These are phyloP conservation scores for Aspergillus amoenus DNA, from an alignment of 2,329 filamentous ascomycete species.

Conservation along the genomic window DNA sequence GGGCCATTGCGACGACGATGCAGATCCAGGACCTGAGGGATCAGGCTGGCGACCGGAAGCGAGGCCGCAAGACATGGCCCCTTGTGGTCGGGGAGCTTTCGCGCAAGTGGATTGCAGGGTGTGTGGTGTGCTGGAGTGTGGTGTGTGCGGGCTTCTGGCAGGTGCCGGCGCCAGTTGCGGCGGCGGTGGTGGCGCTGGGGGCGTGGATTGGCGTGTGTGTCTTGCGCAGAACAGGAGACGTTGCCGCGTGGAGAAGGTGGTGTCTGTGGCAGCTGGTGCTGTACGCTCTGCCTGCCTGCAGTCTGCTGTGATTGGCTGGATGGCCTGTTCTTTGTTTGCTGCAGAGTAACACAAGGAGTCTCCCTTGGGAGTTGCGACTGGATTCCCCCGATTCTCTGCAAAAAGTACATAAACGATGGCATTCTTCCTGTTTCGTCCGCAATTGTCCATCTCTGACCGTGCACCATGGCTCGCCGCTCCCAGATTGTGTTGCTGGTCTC, in stretches of 20 bases:
- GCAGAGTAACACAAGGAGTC: too few species aligned
- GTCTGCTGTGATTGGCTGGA: too few species aligned
- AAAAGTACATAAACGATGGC: too few species aligned
- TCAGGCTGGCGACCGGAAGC: constrained; percentile 28
- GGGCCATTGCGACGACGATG: constrained; percentile 37
- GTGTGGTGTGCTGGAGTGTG: constrained; percentile 24
- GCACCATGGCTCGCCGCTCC: too few species aligned
- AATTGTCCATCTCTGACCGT: too few species aligned
- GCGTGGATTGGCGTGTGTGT: neutral
- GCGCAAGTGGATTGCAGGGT: constrained; percentile 22
- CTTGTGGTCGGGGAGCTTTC: constrained; percentile 30
- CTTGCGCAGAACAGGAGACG: neutral
- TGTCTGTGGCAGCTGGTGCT: constrained; percentile 4
- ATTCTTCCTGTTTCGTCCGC: too few species aligned
- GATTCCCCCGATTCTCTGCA: too few species aligned
- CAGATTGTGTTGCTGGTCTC: too few species aligned
- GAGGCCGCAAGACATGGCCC: constrained; percentile 27
- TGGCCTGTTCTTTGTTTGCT: too few species aligned
- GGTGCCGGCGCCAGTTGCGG: neutral
- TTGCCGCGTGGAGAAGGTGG: constrained; percentile 5
- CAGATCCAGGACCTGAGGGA: constrained; percentile 43
- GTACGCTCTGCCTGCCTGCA: neutral
- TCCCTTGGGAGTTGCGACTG: too few species aligned
- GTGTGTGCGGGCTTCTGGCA: constrained; percentile 13
- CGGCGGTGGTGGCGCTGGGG: neutral